Evolutionary conservation across 1,284 basidiomycete species (phyloP).

Genomic region (Tremellales sp.): DNA sequence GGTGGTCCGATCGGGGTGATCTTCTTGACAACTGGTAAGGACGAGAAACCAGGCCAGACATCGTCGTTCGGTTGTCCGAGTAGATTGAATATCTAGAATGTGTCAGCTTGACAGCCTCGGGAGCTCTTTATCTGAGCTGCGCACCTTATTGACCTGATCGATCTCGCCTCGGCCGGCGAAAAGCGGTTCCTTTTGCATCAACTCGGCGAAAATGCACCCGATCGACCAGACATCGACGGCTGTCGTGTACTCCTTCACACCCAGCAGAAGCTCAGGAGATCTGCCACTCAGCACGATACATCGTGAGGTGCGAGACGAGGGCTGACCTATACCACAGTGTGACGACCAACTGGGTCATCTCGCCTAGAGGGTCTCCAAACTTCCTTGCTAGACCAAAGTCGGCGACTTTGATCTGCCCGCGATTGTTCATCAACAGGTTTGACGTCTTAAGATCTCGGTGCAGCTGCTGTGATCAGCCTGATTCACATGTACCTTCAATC

Average conservation of each 20-base stretch:
- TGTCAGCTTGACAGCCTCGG: too few relatives aligned
- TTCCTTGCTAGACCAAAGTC: slow-evolving; percentile 95
- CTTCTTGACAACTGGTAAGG: slow-evolving; percentile 73
- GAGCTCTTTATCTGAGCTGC: too few relatives aligned
- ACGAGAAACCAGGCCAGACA: slow-evolving; percentile 79
- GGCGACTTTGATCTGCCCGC: slow-evolving; percentile 95
- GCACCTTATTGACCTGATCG: slow-evolving; percentile 80
- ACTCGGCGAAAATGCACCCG: slow-evolving; percentile 81
- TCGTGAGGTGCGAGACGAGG: background rate
- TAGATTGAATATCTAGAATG: slow-evolving; percentile 74
- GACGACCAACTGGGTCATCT: slow-evolving; percentile 95
- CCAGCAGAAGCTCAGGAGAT: slow-evolving; percentile 91
- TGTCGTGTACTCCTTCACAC: slow-evolving; percentile 87
- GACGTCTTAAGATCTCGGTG: slow-evolving; percentile 97
- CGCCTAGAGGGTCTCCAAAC: slow-evolving; percentile 91
- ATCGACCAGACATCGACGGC: slow-evolving; percentile 55
- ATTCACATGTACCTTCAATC: background rate
- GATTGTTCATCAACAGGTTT: slow-evolving; percentile 97
- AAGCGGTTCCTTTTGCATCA: slow-evolving; percentile 86
- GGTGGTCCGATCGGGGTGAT: slow-evolving; percentile 68
- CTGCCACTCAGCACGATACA: slow-evolving; percentile 52
- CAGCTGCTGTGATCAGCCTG: slow-evolving; percentile 48
- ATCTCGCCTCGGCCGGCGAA: slow-evolving; percentile 95
- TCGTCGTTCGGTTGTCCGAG: slow-evolving; percentile 80
- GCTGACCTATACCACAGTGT: slow-evolving; percentile 97